Percentiles rank a stretch among this genome's conserved stretches.
Conservation (phyloP, 1,284 basidiomycete species). For the Fereydounia khargensis region DNA sequence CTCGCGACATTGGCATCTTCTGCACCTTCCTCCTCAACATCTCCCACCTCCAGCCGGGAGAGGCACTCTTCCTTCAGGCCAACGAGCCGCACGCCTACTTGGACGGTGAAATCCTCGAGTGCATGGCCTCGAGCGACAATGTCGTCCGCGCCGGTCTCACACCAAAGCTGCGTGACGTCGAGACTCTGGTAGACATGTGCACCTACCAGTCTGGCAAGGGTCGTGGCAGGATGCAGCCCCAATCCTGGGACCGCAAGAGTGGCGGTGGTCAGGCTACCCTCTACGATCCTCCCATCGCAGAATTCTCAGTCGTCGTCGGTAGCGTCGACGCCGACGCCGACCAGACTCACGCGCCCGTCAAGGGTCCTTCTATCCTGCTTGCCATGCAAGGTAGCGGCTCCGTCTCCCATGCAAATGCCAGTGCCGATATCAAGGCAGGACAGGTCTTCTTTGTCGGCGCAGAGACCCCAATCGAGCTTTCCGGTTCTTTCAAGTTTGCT, state of each 20-base stretch:
- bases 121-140: constrained; percentile 68
- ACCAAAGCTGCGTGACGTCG: constrained; percentile 89
- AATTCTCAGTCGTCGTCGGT: constrained; percentile 81
- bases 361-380: constrained; percentile 81
- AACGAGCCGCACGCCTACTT: constrained; percentile 97
- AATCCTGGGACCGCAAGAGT: constrained; percentile 59
- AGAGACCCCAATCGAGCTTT: constrained; percentile 61
- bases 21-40: constrained; percentile 91
- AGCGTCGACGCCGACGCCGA: constrained; percentile 62
- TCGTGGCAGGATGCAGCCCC: constrained; percentile 66
- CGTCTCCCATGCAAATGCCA: too few relatives aligned
- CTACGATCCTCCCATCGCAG: constrained; percentile 93
- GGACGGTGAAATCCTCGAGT: constrained; percentile 59
- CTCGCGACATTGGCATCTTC: constrained; percentile 87
- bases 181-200: constrained; percentile 81
- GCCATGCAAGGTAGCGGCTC: constrained; percentile 68
- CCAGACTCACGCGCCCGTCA: constrained; percentile 67
- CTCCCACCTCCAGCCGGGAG: constrained; percentile 73
- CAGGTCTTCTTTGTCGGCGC: constrained; percentile 85
- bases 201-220: constrained; percentile 70
- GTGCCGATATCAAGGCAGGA: constrained; percentile 53
- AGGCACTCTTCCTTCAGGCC: constrained; percentile 91
- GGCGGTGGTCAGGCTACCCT: constrained; percentile 56
- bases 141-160: constrained; percentile 98
- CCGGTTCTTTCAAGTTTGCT: too few relatives aligned